phyloP scores from a whole-genome alignment of 2,329 filamentous ascomycete genomes.

The Sporothrix phasma region DNA sequence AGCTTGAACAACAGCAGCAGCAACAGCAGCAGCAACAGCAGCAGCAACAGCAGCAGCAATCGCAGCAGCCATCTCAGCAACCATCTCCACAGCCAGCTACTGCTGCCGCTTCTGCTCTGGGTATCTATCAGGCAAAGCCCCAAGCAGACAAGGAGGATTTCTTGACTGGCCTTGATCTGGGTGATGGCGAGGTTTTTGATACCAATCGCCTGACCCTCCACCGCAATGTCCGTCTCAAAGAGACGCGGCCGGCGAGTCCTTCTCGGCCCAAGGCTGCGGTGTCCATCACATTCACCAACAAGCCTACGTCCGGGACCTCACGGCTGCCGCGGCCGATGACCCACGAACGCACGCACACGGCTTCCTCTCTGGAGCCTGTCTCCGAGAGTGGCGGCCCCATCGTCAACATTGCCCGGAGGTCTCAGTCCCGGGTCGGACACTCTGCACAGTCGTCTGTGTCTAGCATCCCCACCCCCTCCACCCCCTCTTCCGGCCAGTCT shows the following conservation, averaged over 20 bases:
- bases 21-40: conserved; percentile 17
- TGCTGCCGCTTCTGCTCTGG: conserved; percentile 4
- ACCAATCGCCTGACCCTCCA: conserved; percentile 74
- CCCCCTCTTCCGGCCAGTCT: conserved; percentile 43
- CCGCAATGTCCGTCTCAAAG: conserved; percentile 83
- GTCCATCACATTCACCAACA: conserved; percentile 85
- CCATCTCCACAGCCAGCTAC: not conserved
- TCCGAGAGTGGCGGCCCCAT: conserved; percentile 77
- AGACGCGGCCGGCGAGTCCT: conserved; percentile 57
- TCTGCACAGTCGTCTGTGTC: conserved; percentile 58
- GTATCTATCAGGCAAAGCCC: conserved; percentile 15
- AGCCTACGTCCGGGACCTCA: conserved; percentile 47
- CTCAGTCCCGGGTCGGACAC: conserved; percentile 58
- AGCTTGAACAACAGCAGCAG: conserved; percentile 25
- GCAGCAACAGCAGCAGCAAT: conserved; percentile 25
- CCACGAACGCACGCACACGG: conserved; percentile 57
- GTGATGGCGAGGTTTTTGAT: conserved; percentile 71
- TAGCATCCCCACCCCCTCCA: conserved; percentile 52
- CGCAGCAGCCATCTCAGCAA: conserved; percentile 16
- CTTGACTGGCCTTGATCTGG: conserved; percentile 76
- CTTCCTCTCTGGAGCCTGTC: conserved; percentile 78
- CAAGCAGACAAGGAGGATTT: conserved; percentile 61
- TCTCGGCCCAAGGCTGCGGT: conserved; percentile 64
- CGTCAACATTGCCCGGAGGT: conserved; percentile 45
- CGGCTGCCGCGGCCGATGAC: conserved; percentile 68